Base-by-base conservation (phyloP, 1,284 basidiomycete species). In the Schizopora paradoxa region DNA sequence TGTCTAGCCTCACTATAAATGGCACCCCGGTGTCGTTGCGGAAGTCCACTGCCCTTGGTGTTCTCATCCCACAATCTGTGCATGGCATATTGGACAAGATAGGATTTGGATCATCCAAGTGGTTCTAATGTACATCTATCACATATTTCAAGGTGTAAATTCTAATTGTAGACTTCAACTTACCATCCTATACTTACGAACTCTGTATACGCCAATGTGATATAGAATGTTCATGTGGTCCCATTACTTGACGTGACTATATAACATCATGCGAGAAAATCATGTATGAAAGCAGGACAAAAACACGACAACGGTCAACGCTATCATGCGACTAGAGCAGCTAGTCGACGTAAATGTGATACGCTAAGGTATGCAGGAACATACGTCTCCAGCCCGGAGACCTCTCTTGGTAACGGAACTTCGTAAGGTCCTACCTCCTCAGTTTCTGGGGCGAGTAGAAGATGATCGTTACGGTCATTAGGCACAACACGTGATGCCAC, bases 371-470 rank as follows among this genome's bases (percentile, higher is more conserved):
- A 91, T 52, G 88, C 87, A 40, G 87, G 87, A 25, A 91, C 86
- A 57, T 91, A 91, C 21, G 88, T 91, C 70, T 92, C 90, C 56
- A 92, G 66, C 19, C 88, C 89, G 2, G 86, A 87, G 28, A 93
- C 87, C 60, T 92, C 88, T 41, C 91, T 79, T 23, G 91, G 89
- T 45, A 91, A 70, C 4, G 90, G 90, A 32, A 90, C 70, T 61
- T 94, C 91, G 61, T 91, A 94, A 38, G 91, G 86, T 26, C 91
- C 91, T 14, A 94, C 93, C 66, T 97, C 94, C 59, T 97, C 94
- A 31, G 88, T 90, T 65, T 97, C 94, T 18, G 92, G 92, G 23
- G 91, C 83, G 46, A 98, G 79, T 50, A 98, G 79, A 25, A 98
- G 74, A 62, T 96, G 93, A 64, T 98, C 94, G 60, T 90, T 92